Conservation (phyloP, 441 rosid genomes). For the Viola pubescens region DNA sequence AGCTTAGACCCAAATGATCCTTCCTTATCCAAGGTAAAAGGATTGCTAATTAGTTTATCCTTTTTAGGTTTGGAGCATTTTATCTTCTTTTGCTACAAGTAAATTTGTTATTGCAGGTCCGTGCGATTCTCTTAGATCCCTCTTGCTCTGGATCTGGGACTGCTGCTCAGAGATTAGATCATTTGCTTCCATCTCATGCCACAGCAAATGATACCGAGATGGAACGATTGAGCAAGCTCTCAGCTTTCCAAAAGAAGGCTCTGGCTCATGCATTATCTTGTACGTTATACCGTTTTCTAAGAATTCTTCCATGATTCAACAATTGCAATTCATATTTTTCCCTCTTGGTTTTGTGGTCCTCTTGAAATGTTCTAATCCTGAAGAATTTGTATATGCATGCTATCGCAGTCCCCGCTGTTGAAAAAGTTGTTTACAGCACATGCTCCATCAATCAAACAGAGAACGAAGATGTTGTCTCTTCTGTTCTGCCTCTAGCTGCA, state of each 20-base stretch:
- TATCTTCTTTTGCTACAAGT: slow-evolving; percentile 6
- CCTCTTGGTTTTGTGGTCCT: background rate
- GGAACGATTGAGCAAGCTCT: slow-evolving; percentile 61
- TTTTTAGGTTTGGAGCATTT: background rate
- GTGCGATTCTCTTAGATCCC: slow-evolving; percentile 84
- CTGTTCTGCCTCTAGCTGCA: slow-evolving; percentile 55
- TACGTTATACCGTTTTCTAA: slow-evolving; percentile 23
- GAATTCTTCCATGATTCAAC: background rate
- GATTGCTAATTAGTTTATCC: background rate
- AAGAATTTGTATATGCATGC: background rate
- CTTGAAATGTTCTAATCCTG: background rate
- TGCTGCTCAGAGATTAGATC: slow-evolving; percentile 67
- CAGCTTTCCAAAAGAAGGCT: slow-evolving; percentile 81
- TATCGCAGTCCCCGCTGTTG: slow-evolving; percentile 66
- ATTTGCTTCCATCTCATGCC: slow-evolving; percentile 71
- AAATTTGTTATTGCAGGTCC: slow-evolving; percentile 38
- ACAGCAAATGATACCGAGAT: slow-evolving; percentile 18
- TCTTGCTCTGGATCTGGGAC: slow-evolving; percentile 97
- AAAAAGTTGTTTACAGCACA: slow-evolving; percentile 82
- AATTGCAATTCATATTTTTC: background rate
- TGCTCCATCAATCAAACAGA: slow-evolving; percentile 81
- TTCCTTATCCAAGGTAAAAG: slow-evolving; percentile 47
- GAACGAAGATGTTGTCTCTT: slow-evolving; percentile 71
- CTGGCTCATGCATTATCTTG: slow-evolving; percentile 75
- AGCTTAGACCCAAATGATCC: slow-evolving; percentile 52